phyloP scores from a whole-genome alignment of 306 rosid species.

The Medicago lupulina region DNA sequence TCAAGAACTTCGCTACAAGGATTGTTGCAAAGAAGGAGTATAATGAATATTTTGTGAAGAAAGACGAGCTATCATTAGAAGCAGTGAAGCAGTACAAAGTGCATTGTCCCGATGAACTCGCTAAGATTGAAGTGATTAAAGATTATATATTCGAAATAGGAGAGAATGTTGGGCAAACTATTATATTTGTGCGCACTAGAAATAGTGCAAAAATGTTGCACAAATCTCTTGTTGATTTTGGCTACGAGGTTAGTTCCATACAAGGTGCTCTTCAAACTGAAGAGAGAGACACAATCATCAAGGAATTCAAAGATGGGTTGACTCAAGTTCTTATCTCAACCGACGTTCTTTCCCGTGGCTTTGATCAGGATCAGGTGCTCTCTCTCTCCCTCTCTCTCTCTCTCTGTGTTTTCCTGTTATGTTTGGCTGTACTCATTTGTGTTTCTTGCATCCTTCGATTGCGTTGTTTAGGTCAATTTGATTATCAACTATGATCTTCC shows the following conservation, averaged over 20 bases:
- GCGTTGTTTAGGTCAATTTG: slow-evolving; percentile 63
- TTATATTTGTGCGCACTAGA: slow-evolving; percentile 80
- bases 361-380: slow-evolving; percentile 86
- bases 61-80: slow-evolving; percentile 79
- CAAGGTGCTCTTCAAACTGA: slow-evolving; percentile 71
- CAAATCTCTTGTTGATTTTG: slow-evolving; percentile 58
- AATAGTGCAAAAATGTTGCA: slow-evolving; percentile 70
- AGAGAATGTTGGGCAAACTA: slow-evolving; percentile 89
- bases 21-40: slow-evolving; percentile 60
- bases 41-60: slow-evolving; percentile 84
- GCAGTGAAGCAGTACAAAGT: slow-evolving; percentile 89
- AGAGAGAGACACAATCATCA: slow-evolving; percentile 79
- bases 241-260: slow-evolving; percentile 76
- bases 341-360: slow-evolving; percentile 83
- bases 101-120: slow-evolving; percentile 64
- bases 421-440: background rate
- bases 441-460: slow-evolving; percentile 14
- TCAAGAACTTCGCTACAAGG: slow-evolving; percentile 72
- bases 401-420: background rate
- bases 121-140: slow-evolving; percentile 66
- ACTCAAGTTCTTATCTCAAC: slow-evolving; percentile 86
- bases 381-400: background rate
- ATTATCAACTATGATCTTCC: slow-evolving; percentile 92
- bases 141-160: slow-evolving; percentile 81
- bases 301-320: slow-evolving; percentile 80